A percentile compares a stretch with the other conserved stretches of the same genome.
These are phyloP conservation scores for Globisporangium recalcitrans DNA, from an alignment of 352 stramenopile species.

Conservation along the genomic window DNA sequence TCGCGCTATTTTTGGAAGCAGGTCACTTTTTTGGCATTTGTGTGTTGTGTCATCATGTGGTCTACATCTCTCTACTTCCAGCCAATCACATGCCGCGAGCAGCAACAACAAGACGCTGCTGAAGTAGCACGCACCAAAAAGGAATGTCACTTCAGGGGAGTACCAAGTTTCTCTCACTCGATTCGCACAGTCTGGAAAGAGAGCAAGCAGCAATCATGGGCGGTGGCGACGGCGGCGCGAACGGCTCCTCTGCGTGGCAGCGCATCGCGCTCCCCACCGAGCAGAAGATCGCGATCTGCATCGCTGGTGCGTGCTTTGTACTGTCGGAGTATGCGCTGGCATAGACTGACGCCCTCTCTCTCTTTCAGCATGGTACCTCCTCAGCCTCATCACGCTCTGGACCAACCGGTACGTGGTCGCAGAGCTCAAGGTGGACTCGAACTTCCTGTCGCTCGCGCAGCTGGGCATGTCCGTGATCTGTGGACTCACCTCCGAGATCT, in stretches of 20 bases:
- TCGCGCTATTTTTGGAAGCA: slow-evolving; percentile 1
- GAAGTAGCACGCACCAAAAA: slow-evolving; percentile 1
- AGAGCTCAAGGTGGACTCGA: slow-evolving; percentile 71
- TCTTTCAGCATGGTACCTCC: slow-evolving; percentile 64
- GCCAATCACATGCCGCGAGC: background rate
- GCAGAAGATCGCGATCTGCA: slow-evolving; percentile 58
- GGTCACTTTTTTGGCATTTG: no score
- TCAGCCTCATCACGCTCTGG: slow-evolving; percentile 79
- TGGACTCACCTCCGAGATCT: slow-evolving; percentile 62
- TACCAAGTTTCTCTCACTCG: background rate
- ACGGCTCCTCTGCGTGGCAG: background rate
- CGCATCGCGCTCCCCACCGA: slow-evolving; percentile 25
- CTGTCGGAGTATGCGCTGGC: no score
- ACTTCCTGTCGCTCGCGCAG: slow-evolving; percentile 69
- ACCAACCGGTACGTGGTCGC: slow-evolving; percentile 80
- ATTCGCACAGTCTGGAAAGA: background rate
- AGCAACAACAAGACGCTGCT: background rate
- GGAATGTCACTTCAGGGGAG: background rate
- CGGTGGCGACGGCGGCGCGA: background rate
- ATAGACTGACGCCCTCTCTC: no score
- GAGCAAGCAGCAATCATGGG: slow-evolving; percentile 8
- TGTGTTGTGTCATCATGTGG: no score
- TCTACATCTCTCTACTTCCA: background rate
- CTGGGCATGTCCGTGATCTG: slow-evolving; percentile 77
- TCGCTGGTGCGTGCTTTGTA: slow-evolving; percentile 20